Evolutionary conservation across 345 rosid species (phyloP), one percentile per base, ranked within the genome.

Genomic region (Rhizophora mangle): DNA sequence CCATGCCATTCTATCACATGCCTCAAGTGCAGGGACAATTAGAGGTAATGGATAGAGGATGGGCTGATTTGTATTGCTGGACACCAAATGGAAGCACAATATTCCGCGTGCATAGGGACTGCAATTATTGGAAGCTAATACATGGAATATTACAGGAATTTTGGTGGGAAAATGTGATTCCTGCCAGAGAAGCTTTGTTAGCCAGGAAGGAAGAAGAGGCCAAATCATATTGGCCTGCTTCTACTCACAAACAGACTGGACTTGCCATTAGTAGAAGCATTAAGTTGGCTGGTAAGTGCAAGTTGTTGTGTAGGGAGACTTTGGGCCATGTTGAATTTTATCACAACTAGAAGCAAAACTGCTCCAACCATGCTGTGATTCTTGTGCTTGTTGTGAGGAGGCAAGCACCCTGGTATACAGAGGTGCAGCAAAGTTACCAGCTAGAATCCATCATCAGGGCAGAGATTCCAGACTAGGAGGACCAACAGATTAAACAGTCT

Each of bases 21-120:
- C 97, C 97, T 69, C 99, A 90, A 77, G 82, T 92, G 74, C 97
- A 92, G 70, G 97, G 97, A 32, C 97, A 95, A 65, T 84, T 94
- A 90, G 97, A 94, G 81, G 82, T 91, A 51, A 88, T 89, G 93
- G 87, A 87, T 69, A 70, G 96, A 65, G 96, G 89, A 26, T 91
- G 97, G 96, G 88, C 89, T 0, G 92, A 93, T 71, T 63, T 93
- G 69, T 91, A 86, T 77, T 93, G 96, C 79, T 93, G 97, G 98
- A 94, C 96, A 10, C 82, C 81, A 20, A 91, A 91, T 37, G 92
- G 93, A 69, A 91, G 98, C 83, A 76, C 93, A 8, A 82, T 89
- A 9, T 89, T 94, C 30, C 90, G 92, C 0, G 87, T 94, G 15
- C 31, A 47, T 53, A 82, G 96, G 65, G 90, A 86, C 11, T 84